These are phyloP conservation scores for Pythium phragmiticola DNA, from an alignment of 352 stramenopile genomes.

Conservation along the genomic window DNA sequence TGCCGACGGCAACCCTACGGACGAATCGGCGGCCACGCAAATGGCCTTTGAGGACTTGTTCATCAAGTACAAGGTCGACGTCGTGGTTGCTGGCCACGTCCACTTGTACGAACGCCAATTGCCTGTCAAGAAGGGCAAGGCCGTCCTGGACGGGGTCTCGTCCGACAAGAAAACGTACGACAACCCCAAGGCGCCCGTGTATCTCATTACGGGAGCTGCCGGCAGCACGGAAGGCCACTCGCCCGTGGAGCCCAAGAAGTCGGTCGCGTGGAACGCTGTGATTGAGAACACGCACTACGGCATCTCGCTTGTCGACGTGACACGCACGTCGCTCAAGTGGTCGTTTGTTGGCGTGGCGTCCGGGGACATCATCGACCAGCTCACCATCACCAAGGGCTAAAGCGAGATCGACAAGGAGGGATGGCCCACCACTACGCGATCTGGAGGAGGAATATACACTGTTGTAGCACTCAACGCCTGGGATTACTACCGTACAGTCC, in stretches of 20 bases:
- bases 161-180: conserved; percentile 37
- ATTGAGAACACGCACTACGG: conserved; percentile 52
- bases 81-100: conserved; percentile 51
- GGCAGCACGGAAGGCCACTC: conserved; percentile 30
- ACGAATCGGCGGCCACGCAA: conserved; percentile 34
- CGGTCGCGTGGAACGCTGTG: conserved; percentile 24
- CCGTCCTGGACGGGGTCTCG: conserved; percentile 44
- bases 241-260: conserved; percentile 2
- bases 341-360: conserved; percentile 26
- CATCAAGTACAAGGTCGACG: conserved; percentile 60
- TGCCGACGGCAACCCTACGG: conserved; percentile 33
- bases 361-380: conserved; percentile 17
- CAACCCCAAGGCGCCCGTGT: conserved; percentile 47
- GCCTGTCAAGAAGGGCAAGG: conserved; percentile 37
- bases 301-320: conserved; percentile 35
- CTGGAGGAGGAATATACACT: too few species aligned
- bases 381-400: conserved; percentile 7
- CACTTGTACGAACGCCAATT: conserved; percentile 55
- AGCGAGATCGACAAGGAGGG: too few species aligned
- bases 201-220: conserved; percentile 40
- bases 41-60: conserved; percentile 55
- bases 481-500: too few species aligned
- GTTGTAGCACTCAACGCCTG: too few species aligned
- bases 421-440: too few species aligned
- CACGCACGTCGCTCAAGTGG: conserved; percentile 26